phyloP scores from a whole-genome alignment of 2,329 filamentous ascomycete genomes.

The Ceratocystiopsis minuta region DNA sequence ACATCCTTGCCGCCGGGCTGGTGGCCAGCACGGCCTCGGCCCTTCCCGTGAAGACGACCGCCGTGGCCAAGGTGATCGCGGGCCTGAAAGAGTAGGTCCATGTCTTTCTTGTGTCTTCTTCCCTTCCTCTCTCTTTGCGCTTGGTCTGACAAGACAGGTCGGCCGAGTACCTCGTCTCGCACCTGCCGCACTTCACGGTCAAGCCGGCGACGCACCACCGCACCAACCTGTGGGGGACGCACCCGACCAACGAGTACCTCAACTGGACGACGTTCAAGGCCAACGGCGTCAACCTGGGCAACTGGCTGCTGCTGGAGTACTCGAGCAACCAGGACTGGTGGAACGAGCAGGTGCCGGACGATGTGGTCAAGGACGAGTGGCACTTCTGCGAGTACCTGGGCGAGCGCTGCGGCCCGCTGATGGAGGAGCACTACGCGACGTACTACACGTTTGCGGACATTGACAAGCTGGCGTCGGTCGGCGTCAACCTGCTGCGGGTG shows the following conservation, averaged over 20 bases:
- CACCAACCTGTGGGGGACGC: neutral
- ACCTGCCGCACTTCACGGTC: too few species aligned
- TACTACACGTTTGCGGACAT: slow-evolving; percentile 3
- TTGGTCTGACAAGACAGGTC: too few species aligned
- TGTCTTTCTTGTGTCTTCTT: too few species aligned
- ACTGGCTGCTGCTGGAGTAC: slow-evolving; percentile 4
- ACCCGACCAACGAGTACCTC: neutral
- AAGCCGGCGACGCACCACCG: neutral
- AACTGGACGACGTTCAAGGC: slow-evolving; percentile 4
- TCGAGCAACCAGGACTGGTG: slow-evolving; percentile 3
- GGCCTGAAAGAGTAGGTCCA: too few species aligned
- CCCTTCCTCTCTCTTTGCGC: too few species aligned
- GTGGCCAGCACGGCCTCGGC: too few species aligned
- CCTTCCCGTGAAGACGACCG: too few species aligned
- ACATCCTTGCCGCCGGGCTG: too few species aligned
- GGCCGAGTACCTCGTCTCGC: too few species aligned
- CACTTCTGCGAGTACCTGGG: slow-evolving; percentile 3
- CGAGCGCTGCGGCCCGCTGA: neutral
- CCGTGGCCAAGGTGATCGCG: too few species aligned
- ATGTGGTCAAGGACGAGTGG: slow-evolving; percentile 2
- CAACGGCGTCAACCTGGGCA: slow-evolving; percentile 4
- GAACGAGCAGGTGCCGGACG: neutral
- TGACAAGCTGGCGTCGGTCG: slow-evolving; percentile 2
- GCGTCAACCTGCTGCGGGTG: slow-evolving; percentile 4
- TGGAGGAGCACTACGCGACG: slow-evolving; percentile 3